Evolutionary conservation across 345 rosid species (phyloP).

Genomic region (Stellera chamaejasme): DNA sequence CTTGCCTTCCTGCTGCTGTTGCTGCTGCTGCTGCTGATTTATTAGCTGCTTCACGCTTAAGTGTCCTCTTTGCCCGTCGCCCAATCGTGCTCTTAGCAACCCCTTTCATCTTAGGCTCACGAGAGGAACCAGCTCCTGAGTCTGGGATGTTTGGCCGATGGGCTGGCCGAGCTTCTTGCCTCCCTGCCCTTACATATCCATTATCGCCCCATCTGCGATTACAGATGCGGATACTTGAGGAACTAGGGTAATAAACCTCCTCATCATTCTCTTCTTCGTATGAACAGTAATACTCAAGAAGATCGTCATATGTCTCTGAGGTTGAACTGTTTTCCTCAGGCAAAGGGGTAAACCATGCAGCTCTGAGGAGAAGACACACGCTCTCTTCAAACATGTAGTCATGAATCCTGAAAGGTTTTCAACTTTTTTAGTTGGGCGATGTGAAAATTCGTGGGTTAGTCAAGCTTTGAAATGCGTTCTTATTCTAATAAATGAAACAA

Average conservation of each 20-base stretch:
- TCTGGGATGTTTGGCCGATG: conserved; percentile 25
- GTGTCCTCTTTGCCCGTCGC: conserved; percentile 81
- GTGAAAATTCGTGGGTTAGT: no score
- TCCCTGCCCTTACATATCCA: conserved; percentile 80
- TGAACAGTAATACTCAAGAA: conserved; percentile 40
- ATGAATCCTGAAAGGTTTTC: conserved; percentile 34
- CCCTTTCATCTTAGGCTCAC: conserved; percentile 52
- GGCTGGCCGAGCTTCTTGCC: conserved; percentile 78
- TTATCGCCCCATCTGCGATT: conserved; percentile 95
- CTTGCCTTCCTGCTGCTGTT: conserved; percentile 36
- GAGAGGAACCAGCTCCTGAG: conserved; percentile 47
- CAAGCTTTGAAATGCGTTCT: no score
- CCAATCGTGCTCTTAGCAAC: conserved; percentile 40
- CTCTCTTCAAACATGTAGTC: conserved; percentile 97
- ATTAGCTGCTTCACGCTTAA: conserved; percentile 91
- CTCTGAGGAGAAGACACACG: conserved; percentile 82
- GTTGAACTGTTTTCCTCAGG: conserved; percentile 35
- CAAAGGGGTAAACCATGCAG: conserved; percentile 71
- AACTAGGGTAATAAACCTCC: conserved; percentile 47
- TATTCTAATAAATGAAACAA: no score
- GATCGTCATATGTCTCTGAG: conserved; percentile 22
- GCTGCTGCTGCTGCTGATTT: conserved; percentile 50
- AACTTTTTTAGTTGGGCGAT: no score
- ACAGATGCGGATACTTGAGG: conserved; percentile 57
- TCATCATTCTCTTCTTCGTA: conserved; percentile 52